Evolutionary conservation across 257 asterid species (phyloP).

Genomic region (Solanum sejunctum): DNA sequence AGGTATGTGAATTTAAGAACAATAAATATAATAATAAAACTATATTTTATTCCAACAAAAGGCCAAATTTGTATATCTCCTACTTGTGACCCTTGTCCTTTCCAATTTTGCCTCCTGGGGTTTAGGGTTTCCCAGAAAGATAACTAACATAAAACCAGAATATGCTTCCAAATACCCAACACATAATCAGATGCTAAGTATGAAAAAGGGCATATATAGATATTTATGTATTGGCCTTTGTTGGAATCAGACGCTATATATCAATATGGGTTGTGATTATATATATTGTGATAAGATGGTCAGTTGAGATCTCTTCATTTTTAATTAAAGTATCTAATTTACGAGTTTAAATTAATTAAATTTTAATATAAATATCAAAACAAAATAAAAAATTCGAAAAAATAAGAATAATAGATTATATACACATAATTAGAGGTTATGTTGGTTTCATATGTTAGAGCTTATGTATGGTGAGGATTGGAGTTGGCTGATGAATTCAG

Average conservation of each 20-base stretch:
- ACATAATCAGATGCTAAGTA: not conserved
- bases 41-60: not conserved
- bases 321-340: too few species aligned
- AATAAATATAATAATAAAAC: not conserved
- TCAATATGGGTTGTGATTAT: too few species aligned
- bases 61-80: not conserved
- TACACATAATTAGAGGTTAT: not conserved
- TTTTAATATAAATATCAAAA: fast-evolving
- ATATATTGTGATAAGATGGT: too few species aligned
- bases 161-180: not conserved
- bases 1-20: not conserved
- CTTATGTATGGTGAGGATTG: not conserved
- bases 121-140: not conserved
- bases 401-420: too few species aligned
- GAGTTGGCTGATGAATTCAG: not conserved
- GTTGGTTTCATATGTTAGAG: not conserved
- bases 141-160: not conserved
- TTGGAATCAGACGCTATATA: not conserved
- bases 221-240: not conserved
- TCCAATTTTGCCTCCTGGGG: not conserved
- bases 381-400: not conserved
- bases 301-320: too few species aligned
- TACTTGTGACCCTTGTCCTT: not conserved
- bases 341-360: not conserved
- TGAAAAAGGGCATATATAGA: not conserved